Conservation (phyloP, 257 asterid genomes). For the Solanum verrucosum region DNA sequence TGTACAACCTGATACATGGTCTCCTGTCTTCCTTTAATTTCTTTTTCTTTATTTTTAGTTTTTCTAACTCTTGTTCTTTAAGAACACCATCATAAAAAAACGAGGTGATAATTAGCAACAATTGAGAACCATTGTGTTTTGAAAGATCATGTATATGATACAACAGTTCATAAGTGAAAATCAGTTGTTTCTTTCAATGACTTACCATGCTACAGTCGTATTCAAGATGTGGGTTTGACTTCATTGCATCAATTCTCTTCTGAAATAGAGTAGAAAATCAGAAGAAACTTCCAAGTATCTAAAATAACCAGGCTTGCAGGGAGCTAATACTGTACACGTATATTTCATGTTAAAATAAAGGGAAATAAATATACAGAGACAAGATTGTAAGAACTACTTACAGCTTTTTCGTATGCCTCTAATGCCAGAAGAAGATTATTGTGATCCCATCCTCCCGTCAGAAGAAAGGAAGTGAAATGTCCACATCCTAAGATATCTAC, state of each 20-base stretch:
- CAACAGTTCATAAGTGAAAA: neutral
- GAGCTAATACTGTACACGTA: neutral
- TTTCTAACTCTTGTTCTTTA: neutral
- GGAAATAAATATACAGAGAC: neutral
- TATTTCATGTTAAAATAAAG: neutral
- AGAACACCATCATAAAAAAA: neutral
- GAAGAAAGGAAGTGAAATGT: conserved; percentile 65
- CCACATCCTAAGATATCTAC: conserved; percentile 48
- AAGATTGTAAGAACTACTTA: neutral
- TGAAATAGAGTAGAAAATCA: conserved; percentile 10
- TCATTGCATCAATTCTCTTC: conserved; percentile 77
- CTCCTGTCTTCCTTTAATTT: neutral
- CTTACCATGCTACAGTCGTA: conserved; percentile 79
- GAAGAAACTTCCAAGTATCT: neutral
- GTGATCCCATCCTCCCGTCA: conserved; percentile 55
- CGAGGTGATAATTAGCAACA: neutral
- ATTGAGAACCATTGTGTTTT: neutral
- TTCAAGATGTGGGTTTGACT: conserved; percentile 62
- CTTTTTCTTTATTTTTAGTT: neutral
- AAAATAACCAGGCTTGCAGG: neutral
- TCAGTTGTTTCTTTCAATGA: neutral
- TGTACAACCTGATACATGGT: neutral
- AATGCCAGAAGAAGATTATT: neutral
- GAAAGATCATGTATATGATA: neutral
- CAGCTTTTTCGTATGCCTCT: neutral